Evolutionary conservation across 441 rosid genomes (phyloP).

Genomic region (Lepidium campestre): DNA sequence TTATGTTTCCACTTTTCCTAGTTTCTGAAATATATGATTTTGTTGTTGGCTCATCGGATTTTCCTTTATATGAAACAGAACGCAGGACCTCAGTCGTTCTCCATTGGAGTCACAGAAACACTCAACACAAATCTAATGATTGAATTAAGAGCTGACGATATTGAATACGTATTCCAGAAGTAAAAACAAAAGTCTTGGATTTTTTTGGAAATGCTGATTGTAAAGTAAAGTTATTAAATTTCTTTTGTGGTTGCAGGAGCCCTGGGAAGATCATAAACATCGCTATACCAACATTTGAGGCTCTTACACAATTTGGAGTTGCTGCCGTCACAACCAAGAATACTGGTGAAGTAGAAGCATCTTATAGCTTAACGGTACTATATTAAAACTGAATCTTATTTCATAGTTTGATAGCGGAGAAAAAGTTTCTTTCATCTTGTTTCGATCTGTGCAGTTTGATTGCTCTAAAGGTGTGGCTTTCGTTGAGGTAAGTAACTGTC

Average conservation of each 20-base stretch:
- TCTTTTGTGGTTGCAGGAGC: slow-evolving; percentile 47
- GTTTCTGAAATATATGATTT: neutral
- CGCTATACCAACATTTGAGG: slow-evolving; percentile 76
- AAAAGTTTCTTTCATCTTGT: neutral
- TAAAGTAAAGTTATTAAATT: slow-evolving; percentile 1
- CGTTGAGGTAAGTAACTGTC: slow-evolving; percentile 55
- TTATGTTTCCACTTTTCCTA: slow-evolving; percentile 33
- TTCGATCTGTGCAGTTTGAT: slow-evolving; percentile 52
- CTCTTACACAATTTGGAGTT: slow-evolving; percentile 81
- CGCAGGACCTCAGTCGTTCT: slow-evolving; percentile 80
- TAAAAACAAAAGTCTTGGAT: neutral
- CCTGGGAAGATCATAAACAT: slow-evolving; percentile 77
- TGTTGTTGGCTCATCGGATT: neutral
- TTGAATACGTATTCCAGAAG: slow-evolving; percentile 95
- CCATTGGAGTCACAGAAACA: slow-evolving; percentile 87
- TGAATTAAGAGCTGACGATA: slow-evolving; percentile 90
- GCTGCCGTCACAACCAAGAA: slow-evolving; percentile 68
- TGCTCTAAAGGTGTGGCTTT: slow-evolving; percentile 76
- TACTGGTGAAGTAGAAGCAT: slow-evolving; percentile 87
- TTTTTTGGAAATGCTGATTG: neutral
- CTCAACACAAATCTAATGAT: slow-evolving; percentile 78
- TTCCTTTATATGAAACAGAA: slow-evolving; percentile 43
- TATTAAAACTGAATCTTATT: neutral
- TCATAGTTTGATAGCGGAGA: neutral
- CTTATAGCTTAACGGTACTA: slow-evolving; percentile 86